phyloP scores from a whole-genome alignment of 2,329 filamentous ascomycete species.

The Alternaria sp. region DNA sequence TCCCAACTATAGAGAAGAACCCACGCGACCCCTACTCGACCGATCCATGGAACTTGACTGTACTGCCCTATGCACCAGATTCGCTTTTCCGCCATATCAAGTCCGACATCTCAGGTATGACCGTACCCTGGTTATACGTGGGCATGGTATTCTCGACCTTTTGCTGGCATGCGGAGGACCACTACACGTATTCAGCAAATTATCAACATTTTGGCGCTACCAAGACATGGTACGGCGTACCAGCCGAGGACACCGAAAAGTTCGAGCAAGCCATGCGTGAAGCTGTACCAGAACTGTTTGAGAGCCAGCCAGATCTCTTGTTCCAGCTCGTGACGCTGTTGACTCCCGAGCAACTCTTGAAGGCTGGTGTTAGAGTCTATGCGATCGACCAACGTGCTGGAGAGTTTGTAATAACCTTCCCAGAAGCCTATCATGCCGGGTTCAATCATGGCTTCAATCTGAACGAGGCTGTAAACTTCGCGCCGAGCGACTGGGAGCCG shows the following conservation, averaged over 20 bases:
- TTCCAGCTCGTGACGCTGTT: conserved; percentile 97
- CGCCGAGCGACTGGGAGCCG: conserved; percentile 92
- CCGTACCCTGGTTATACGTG: conserved; percentile 97
- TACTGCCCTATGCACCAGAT: conserved; percentile 86
- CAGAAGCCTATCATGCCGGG: conserved; percentile 94
- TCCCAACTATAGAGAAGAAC: conserved; percentile 91
- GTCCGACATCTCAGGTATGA: conserved; percentile 98
- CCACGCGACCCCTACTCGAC: conserved; percentile 85
- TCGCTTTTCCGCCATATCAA: conserved; percentile 98
- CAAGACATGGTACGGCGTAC: conserved; percentile 99
- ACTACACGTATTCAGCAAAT: conserved; percentile 96
- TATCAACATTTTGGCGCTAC: conserved; percentile 98
- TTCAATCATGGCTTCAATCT: conserved; percentile 99
- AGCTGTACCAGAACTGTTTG: conserved; percentile 93
- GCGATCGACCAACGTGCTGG: conserved; percentile 95
- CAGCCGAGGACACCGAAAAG: conserved; percentile 88
- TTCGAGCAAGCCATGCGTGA: conserved; percentile 96
- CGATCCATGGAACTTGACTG: conserved; percentile 95
- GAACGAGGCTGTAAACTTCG: conserved; percentile 98
- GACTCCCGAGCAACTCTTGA: conserved; percentile 89
- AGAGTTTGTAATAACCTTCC: conserved; percentile 95
- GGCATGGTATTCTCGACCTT: conserved; percentile 99
- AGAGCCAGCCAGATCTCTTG: conserved; percentile 92
- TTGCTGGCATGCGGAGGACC: conserved; percentile 99
- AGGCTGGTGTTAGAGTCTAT: conserved; percentile 90